Base-by-base conservation (phyloP, 805 yeast genomes). In the Ogataea parapolymorpha region DNA sequence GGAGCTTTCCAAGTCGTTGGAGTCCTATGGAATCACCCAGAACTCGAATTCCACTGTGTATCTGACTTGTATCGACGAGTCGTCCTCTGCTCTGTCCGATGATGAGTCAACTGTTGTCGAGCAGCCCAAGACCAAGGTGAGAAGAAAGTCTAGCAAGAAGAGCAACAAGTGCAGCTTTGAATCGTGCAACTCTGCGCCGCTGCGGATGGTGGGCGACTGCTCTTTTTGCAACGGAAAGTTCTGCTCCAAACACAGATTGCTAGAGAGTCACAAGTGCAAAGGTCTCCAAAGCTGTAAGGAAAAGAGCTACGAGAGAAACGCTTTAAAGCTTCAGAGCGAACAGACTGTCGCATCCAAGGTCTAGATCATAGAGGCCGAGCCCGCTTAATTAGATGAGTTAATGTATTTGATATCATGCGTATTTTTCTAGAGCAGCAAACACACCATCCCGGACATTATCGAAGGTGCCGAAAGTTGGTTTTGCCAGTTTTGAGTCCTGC, bases 281-380 rank as follows among this genome's bases (percentile, higher is more conserved):
- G 95, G 93, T 6, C 72, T 88, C 44, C 83, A 82, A 56, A 73
- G 68, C 49, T 87, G 95, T 69, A 86, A 86, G 69, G 90, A 87
- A 54, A 79, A 75, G 54, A 79, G 87, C 51, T 95, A 86, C 55
- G 90, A 85, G 51, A 67, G 87, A 50, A 88, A 88, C 59, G 96
- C 96, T 31, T 73, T 81, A 57, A 85, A 85, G 66, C 72, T 88
- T 44, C 86, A 82, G 51, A 79, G 77, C 56, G 96, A 88, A 63
- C 90, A 87, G 66, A 88, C 96, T n/a, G 77, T 83, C 37, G 72
- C 83, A 37, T 72, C 77, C 51, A 80, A 82, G 67, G 86, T 84
- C 35, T 81, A 67, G 46, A 45, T 22, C 14, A 12, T 31, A 20
- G 23, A 31, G 35, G 23, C 41, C 41, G 26, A 27, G 32, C 24